phyloP scores from a whole-genome alignment of 495 filamentous ascomycete genomes.

The Aspergillus avenaceus region DNA sequence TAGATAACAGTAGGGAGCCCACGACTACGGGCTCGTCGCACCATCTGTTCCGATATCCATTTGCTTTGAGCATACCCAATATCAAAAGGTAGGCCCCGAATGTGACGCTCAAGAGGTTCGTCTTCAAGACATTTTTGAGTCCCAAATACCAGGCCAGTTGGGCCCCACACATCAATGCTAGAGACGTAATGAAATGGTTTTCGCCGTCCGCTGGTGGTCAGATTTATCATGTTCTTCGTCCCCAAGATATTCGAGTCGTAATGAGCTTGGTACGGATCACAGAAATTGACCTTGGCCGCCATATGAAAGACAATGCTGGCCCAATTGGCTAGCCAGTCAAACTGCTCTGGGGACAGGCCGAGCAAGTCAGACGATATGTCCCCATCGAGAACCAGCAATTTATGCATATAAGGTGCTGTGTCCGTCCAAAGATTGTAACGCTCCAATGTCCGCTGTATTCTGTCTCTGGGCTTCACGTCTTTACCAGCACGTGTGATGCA shows the following conservation, averaged over 20 bases:
- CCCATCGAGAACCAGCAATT: constrained; percentile 10
- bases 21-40: constrained; percentile 9
- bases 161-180: neutral
- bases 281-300: constrained; percentile 21
- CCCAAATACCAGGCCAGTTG: constrained; percentile 5
- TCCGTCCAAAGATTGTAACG: constrained; percentile 11
- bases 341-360: constrained; percentile 4
- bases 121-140: constrained; percentile 12
- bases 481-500: constrained; percentile 6
- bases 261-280: constrained; percentile 14
- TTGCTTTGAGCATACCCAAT: constrained; percentile 22
- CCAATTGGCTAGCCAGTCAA: constrained; percentile 9
- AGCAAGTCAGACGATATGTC: constrained; percentile 7
- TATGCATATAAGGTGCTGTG: neutral
- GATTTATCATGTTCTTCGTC: constrained; percentile 8
- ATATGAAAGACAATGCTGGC: constrained; percentile 16
- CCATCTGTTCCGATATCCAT: constrained; percentile 18
- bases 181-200: constrained; percentile 5
- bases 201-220: constrained; percentile 9
- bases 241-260: constrained; percentile 16
- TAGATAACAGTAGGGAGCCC: constrained; percentile 19
- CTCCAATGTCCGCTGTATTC: constrained; percentile 3
- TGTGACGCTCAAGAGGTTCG: constrained; percentile 4
- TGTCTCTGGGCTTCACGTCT: neutral
- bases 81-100: constrained; percentile 10